Percentiles rank a stretch among this genome's conserved stretches.
phyloP scores from a whole-genome alignment of 1,284 basidiomycete species.

The Trichosporon sp. region DNA sequence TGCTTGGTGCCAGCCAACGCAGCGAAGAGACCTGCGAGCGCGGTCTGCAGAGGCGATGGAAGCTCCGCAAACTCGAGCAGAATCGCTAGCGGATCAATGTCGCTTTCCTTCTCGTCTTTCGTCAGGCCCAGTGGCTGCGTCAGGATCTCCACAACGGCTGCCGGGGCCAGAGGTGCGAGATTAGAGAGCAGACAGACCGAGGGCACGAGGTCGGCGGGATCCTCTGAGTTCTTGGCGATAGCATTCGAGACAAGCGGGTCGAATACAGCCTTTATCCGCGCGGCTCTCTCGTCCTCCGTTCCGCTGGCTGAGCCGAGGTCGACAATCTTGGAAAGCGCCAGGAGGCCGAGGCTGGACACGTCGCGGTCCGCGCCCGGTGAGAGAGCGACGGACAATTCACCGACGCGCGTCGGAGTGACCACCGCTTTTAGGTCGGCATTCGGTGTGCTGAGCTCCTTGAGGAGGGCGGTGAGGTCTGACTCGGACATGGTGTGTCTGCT shows the following conservation, averaged over 20 bases:
- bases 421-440: neutral
- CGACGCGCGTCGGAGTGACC: neutral
- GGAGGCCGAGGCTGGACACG: conserved; percentile 12
- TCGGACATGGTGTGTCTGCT: neutral
- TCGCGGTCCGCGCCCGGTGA: neutral
- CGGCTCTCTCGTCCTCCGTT: neutral
- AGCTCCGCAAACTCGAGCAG: conserved; percentile 45
- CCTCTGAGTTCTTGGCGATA: neutral
- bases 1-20: conserved; percentile 67
- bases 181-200: conserved; percentile 25
- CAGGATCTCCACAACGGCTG: conserved; percentile 23
- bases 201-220: conserved; percentile 14
- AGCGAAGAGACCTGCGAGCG: conserved; percentile 64
- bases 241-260: conserved; percentile 17
- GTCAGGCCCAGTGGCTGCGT: conserved; percentile 20
- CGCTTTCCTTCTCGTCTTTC: conserved; percentile 4
- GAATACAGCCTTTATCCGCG: conserved; percentile 10
- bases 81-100: conserved; percentile 29
- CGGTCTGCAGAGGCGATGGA: conserved; percentile 40
- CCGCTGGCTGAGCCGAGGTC: conserved; percentile 6
- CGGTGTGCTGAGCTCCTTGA: conserved; percentile 7
- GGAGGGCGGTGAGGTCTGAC: conserved; percentile 12
- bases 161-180: conserved; percentile 31
- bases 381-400: neutral
- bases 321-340: conserved; percentile 13